Base-by-base conservation (phyloP, 345 rosid genomes). In the Lepidium africanum region DNA sequence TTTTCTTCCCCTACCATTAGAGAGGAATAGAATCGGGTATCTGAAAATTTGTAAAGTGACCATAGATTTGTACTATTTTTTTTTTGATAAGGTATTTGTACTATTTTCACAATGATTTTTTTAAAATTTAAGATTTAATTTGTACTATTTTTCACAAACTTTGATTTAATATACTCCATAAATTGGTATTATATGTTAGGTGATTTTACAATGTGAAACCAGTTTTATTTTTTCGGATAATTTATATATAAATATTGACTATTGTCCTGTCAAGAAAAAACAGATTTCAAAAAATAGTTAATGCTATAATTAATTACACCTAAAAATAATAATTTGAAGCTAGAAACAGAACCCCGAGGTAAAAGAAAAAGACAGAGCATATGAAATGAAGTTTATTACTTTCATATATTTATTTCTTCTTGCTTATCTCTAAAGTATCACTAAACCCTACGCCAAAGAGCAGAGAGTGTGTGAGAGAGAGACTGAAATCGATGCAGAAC, bases 281-380 rank as follows among this genome's bases (percentile, higher is more conserved):
- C 69, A 68, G 30, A 67, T 36, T 46, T 14, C 32, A 38, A 70
- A 65, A 45, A 71, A 68, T 69, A 64, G 60, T 76, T 70, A 63
- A 65, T 60, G 46, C 59, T 36, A 23, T 67, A 62, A 68, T 68
- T 59, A 55, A 63, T 36, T 64, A 59, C 10, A 21, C 42, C 30
- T 60, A 48, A 57, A 65, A 35, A 16, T 11, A 55, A 55, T 3
- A 60, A 41, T 16, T 36, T 55, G 14, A 41, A 62, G 59, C 71
- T 64, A 77, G 62, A 38, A 72, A 81, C 86, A 78, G 90, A 84
- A 84, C 87, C 91, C 79, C 96, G 91, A 83, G 90, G 90, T 58
- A 53, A 72, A 71, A 72, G 50, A 71, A 41, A 78, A 67, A 76
- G 69, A 59, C 74, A 60, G 77, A 54, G 76, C 76, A 74, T 32